These are phyloP conservation scores for Filobasidium wieringae DNA, from an alignment of 768 basidiomycete species.

Conservation along the genomic window DNA sequence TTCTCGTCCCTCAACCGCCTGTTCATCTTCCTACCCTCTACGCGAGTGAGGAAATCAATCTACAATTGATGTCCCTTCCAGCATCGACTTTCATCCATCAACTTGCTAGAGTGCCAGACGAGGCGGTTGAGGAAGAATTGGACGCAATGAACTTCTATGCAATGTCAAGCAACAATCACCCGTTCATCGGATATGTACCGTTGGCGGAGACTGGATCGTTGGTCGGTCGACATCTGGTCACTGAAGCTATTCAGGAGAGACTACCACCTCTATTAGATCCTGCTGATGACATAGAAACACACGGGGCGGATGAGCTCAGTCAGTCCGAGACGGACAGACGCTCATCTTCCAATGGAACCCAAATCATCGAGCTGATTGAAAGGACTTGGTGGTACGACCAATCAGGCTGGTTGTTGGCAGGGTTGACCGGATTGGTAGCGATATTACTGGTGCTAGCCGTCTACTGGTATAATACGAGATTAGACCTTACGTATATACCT, in stretches of 20 bases:
- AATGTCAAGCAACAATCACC: constrained; percentile 69
- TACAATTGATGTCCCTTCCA: constrained; percentile 46
- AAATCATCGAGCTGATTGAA: too few species aligned
- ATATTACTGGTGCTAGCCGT: too few species aligned
- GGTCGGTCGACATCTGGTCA: constrained; percentile 26
- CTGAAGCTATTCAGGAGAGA: constrained; percentile 25
- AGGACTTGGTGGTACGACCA: too few species aligned
- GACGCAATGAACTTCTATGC: constrained; percentile 54
- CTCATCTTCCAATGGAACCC: too few species aligned
- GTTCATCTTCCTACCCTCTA: constrained; percentile 63
- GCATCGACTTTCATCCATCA: constrained; percentile 67
- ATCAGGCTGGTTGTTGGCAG: too few species aligned
- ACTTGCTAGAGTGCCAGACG: constrained; percentile 10
- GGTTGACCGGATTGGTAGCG: too few species aligned
- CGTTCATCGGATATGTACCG: constrained; percentile 52
- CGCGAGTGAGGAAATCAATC: constrained; percentile 40
- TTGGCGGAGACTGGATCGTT: constrained; percentile 22
- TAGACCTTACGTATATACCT: too few species aligned
- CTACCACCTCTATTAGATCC: constrained; percentile 27
- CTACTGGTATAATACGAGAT: too few species aligned
- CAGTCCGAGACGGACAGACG: constrained; percentile 8
- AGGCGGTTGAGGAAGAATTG: background rate
- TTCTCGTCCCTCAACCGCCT: constrained; percentile 78
- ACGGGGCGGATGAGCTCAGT: too few species aligned
- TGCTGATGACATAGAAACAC: too few species aligned